Evolutionary conservation across 352 stramenopile species (phyloP), one percentile per base, ranked within the genome.

Genomic region (Blastocystis sp.): DNA sequence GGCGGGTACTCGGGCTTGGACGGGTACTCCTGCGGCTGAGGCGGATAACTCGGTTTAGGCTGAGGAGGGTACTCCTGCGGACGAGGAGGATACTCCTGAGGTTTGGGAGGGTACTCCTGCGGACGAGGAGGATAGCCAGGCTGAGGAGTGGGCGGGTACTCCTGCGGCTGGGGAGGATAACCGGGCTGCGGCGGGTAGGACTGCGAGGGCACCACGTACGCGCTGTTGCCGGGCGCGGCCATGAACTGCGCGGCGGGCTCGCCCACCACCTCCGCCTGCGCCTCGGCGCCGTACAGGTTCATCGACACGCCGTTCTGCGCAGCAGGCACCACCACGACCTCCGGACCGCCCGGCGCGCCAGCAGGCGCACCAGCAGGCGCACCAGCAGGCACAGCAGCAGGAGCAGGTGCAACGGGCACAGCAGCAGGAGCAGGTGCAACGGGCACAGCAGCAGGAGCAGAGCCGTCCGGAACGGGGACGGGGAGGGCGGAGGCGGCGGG

Each of bases 131-230:
- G 64, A 40, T 28, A 3, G 1, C 4, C 9, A 1, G 64, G 41
- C 2, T 74, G 21, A 7, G 10, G 64, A 52, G 19, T 14, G 2
- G 4, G 66, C 4, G 45, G 45, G 4, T 4, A 11, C 38, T 76
- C 14, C 2, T 4, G 41, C 1, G 45, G 14, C 43, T 11, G 34
- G 43, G 64, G 64, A 53, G 64, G 64, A 23, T 43, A 65, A 28
- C 5, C 1, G 23, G 69, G 53, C 45, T 61, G 45, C 28, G 28
- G 28, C 28, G 34, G 43, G 1, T 74, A 41, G 11, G n/a, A 28
- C 17, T 45, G 64, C 40, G 64, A 10, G n/a, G 74, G 74, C n/a
- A 77, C n/a, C 41, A 77, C 66, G 23, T 77, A 77, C 34, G 66
- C 66, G 45, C 21, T 61, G 28, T 77, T 77, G 3, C 41, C 66